Percentiles rank a stretch among this genome's conserved stretches.
These are phyloP conservation scores for Coriaria nepalensis DNA, from an alignment of 306 rosid species.

Conservation along the genomic window DNA sequence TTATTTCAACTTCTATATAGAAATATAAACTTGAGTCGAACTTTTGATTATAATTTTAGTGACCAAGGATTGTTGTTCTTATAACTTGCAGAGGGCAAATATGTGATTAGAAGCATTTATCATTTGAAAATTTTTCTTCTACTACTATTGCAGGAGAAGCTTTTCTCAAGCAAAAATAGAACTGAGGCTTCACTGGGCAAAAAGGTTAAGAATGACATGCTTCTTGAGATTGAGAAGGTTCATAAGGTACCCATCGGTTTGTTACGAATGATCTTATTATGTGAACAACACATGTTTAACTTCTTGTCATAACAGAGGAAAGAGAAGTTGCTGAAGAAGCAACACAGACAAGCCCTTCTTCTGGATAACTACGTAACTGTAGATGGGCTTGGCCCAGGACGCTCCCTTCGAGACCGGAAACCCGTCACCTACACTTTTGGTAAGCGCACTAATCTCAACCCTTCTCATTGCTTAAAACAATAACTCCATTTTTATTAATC, in stretches of 20 bases:
- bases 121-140: conserved; percentile 18
- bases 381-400: conserved; percentile 88
- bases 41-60: too few species aligned
- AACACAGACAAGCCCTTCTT: conserved; percentile 92
- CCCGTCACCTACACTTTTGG: conserved; percentile 98
- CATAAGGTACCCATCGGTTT: conserved; percentile 56
- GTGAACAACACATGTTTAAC: conserved; percentile 5
- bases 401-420: conserved; percentile 96
- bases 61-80: not conserved
- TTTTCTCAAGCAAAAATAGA: conserved; percentile 79
- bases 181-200: conserved; percentile 82
- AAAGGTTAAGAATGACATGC: conserved; percentile 88
- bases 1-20: too few species aligned
- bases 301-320: conserved; percentile 44
- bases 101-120: conserved; percentile 7
- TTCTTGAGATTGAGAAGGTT: conserved; percentile 94
- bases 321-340: conserved; percentile 90
- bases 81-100: conserved; percentile 4
- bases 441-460: conserved; percentile 24
- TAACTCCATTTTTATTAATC: not conserved
- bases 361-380: conserved; percentile 65
- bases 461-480: not conserved
- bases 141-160: conserved; percentile 61
- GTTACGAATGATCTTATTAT: not conserved
- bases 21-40: too few species aligned